Evolutionary conservation across 352 stramenopile species (phyloP).

Genomic region (Pythium phragmiticola): DNA sequence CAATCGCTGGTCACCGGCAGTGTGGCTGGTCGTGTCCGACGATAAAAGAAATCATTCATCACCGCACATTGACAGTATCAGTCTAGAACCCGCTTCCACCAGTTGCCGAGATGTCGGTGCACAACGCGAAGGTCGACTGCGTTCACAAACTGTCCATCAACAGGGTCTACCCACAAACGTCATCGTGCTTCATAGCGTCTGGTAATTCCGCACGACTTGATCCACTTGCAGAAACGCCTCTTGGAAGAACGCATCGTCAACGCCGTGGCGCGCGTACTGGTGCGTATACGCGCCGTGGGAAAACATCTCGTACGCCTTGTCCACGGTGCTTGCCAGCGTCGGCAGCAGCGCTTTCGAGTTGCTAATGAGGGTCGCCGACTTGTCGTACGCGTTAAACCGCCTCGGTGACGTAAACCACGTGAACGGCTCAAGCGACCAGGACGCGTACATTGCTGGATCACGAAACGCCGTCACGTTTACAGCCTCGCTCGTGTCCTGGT

Average conservation of each 20-base stretch:
- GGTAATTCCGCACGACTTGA: conserved; percentile 71
- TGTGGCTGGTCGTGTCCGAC: no score
- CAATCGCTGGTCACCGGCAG: no score
- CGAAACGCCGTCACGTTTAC: conserved; percentile 36
- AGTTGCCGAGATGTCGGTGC: no score
- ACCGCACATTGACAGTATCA: no score
- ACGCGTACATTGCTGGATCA: conserved; percentile 43
- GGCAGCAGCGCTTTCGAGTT: conserved; percentile 66
- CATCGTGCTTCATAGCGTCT: conserved; percentile 19
- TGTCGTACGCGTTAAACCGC: conserved; percentile 67
- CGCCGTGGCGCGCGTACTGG: conserved; percentile 53
- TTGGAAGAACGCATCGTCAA: conserved; percentile 65
- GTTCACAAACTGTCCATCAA: no score
- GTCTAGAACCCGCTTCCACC: no score
- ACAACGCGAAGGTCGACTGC: no score
- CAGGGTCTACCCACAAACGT: no score
- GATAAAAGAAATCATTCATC: no score
- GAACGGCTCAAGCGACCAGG: conserved; percentile 43
- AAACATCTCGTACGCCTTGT: conserved; percentile 74
- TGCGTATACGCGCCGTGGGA: conserved; percentile 58
- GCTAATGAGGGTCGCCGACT: conserved; percentile 49
- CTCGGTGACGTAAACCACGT: conserved; percentile 27
- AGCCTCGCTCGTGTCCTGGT: conserved; percentile 27
- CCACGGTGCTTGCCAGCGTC: conserved; percentile 43
- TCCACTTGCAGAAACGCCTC: conserved; percentile 65